Conservation (phyloP, 2,329 filamentous ascomycete species). For the Cladophialophora chaetospira region DNA sequence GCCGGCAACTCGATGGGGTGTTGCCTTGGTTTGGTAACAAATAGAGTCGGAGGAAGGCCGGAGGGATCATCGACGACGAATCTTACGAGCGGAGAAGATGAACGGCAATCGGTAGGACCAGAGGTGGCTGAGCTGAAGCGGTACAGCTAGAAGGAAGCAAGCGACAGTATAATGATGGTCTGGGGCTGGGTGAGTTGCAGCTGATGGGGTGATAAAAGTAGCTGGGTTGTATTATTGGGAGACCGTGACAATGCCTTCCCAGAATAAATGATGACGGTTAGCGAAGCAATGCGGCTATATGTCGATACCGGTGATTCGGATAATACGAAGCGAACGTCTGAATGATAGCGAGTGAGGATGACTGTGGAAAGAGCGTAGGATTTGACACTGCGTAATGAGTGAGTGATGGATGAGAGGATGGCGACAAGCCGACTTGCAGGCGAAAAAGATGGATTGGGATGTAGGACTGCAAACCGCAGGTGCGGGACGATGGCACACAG, state of each 20-base stretch:
- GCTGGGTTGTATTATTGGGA: no score
- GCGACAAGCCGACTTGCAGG: not conserved
- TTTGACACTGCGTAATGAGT: not conserved
- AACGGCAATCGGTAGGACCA: not conserved
- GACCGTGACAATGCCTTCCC: not conserved
- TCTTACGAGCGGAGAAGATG: constrained; percentile 1
- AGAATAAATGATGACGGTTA: constrained; percentile 14
- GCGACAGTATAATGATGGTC: not conserved
- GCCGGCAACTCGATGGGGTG: not conserved
- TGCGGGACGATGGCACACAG: not conserved
- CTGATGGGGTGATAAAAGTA: not conserved
- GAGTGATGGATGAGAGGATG: not conserved
- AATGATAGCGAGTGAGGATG: not conserved
- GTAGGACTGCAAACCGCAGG: not conserved
- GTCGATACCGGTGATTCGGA: not conserved
- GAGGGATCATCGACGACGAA: constrained; percentile 11
- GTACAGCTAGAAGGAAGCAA: not conserved
- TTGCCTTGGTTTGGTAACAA: constrained; percentile 1
- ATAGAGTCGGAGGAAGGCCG: constrained; percentile 2
- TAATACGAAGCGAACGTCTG: constrained; percentile 6
- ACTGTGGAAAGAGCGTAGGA: not conserved
- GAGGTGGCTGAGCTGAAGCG: constrained; percentile 13
- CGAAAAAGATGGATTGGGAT: constrained; percentile 1
- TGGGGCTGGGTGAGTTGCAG: not conserved
- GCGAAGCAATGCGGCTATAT: not conserved